Base-by-base conservation (phyloP, 1,284 basidiomycete genomes). In the Trichosporon sp. region DNA sequence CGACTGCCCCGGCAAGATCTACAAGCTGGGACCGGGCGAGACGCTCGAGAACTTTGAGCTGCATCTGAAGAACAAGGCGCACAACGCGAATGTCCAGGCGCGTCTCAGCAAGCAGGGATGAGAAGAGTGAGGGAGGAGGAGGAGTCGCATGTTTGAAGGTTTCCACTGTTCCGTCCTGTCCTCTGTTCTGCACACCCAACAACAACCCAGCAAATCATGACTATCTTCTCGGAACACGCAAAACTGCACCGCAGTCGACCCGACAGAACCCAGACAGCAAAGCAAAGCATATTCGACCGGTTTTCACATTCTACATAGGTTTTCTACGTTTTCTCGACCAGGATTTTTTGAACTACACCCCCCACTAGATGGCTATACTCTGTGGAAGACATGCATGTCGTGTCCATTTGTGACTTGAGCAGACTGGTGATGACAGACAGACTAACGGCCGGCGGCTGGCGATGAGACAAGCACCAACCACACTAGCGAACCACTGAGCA, bases 1-100 rank as follows among this genome's bases (percentile, higher is more conserved):
- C 72, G 96, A 98, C 83, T 98, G 96, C 83, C 80, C 80, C 19
- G 83, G 81, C 35, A 79, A 95, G 91, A 85, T 98, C 70, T 99
- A 98, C 87, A 95, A 92, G 75, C 91, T 94, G 37, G 96, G 96
- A 35, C 93, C 93, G 2, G 92, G 89, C n/a, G 91, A 96, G 83
- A 91, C 91, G 12, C 85, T 98, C 67, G 88, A 88, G 70, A 98
- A 98, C 83, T 99, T 96, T 79, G 92, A 95, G 80, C 91, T 98
- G 31, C 96, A 99, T 84, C 85, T 98, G 71, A 89, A 89, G 84
- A 93, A 93, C 80, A 86, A 90, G 26, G 85, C 86, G 76, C 92
- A 93, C 79, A 88, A 90, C 48, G 81, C 83, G 61, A 89, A 88
- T 74, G 89, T 91, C 61, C 86, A 86, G 38, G 75, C 77, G 14